Percentiles rank a stretch among this genome's conserved stretches.
These are phyloP conservation scores for Diaporthe sp. DNA, from an alignment of 2,329 filamentous ascomycete genomes.

Conservation along the genomic window DNA sequence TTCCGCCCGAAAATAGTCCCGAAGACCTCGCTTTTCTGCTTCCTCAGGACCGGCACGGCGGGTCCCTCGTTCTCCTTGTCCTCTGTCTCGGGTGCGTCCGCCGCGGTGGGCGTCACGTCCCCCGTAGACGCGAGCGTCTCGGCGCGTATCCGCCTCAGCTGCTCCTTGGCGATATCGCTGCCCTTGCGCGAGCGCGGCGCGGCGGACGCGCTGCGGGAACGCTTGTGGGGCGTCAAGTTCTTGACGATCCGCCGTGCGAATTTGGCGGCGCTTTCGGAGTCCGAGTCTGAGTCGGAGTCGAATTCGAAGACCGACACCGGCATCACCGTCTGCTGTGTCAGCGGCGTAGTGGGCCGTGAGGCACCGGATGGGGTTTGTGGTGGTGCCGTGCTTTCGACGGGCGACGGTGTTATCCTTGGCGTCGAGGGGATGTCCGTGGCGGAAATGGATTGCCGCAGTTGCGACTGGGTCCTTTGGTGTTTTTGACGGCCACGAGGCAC, in stretches of 20 bases:
- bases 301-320: constrained; percentile 63
- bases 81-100: not conserved
- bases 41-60: not conserved
- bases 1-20: constrained; percentile 34
- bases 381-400: not conserved
- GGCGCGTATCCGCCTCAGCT: constrained; percentile 35
- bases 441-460: constrained; percentile 12
- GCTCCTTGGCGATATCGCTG: constrained; percentile 36
- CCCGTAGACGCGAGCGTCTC: constrained; percentile 16
- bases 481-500: not conserved
- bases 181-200: constrained; percentile 45
- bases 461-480: not conserved
- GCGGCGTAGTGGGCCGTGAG: constrained; percentile 10
- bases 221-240: constrained; percentile 50
- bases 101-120: not conserved
- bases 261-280: constrained; percentile 49
- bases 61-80: not conserved
- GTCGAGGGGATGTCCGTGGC: not conserved
- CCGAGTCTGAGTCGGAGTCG: constrained; percentile 60
- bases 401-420: not conserved
- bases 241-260: constrained; percentile 58
- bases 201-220: constrained; percentile 53
- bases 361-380: not conserved
- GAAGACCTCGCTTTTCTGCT: constrained; percentile 39
- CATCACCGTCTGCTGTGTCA: constrained; percentile 47